These are phyloP conservation scores for Trichoderma polysporum DNA, from an alignment of 2,329 filamentous ascomycete species.

Conservation along the genomic window DNA sequence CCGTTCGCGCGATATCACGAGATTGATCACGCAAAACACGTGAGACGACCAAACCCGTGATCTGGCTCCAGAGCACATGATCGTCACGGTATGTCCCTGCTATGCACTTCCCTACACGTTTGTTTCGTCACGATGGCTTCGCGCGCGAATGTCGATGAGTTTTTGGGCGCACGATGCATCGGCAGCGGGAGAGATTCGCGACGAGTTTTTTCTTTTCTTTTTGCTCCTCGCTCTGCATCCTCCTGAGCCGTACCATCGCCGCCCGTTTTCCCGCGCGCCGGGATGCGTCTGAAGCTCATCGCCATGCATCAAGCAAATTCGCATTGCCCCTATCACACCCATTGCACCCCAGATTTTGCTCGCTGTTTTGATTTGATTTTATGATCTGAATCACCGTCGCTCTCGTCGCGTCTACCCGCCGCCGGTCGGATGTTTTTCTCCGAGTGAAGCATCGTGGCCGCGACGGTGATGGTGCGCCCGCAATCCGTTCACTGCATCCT, in stretches of 20 bases:
- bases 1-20: slow-evolving; percentile 48
- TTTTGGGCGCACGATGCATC: not conserved
- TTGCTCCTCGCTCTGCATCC: not conserved
- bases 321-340: slow-evolving; percentile 5
- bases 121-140: slow-evolving; percentile 22
- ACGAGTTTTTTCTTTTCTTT: not conserved
- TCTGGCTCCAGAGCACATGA: slow-evolving; percentile 46
- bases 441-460: slow-evolving; percentile 22
- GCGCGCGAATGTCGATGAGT: slow-evolving; percentile 18
- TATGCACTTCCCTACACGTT: slow-evolving; percentile 22
- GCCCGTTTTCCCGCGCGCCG: not conserved
- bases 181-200: not conserved
- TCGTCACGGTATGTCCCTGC: slow-evolving; percentile 41
- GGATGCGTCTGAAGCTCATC: not conserved
- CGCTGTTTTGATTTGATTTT: slow-evolving; percentile 6
- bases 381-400: slow-evolving; percentile 29
- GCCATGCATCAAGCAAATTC: not conserved
- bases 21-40: slow-evolving; percentile 48
- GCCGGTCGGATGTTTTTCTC: too few relatives aligned
- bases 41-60: slow-evolving; percentile 47
- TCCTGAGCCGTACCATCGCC: not conserved
- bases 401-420: not conserved
- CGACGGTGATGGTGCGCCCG: slow-evolving; percentile 22
- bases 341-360: not conserved
- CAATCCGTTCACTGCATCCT: not conserved